Conservation (phyloP, 2,329 filamentous ascomycete species). For the Penicillium sp. region DNA sequence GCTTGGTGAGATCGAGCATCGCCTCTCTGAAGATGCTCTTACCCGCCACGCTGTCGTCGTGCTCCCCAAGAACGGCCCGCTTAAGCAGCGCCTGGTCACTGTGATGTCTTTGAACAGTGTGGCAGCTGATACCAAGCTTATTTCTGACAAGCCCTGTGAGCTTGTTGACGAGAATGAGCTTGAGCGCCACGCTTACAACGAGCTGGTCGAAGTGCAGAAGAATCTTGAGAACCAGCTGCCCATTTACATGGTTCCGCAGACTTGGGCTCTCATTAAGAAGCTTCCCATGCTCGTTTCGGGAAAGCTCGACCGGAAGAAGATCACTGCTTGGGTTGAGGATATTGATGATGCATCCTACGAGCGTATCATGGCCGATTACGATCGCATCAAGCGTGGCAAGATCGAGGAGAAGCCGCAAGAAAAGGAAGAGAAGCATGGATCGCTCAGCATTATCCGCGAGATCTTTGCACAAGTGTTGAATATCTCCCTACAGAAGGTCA, state of each 20-base stretch:
- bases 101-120: conserved; percentile 39
- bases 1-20: conserved; percentile 49
- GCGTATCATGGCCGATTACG: conserved; percentile 38
- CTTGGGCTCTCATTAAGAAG: conserved; percentile 38
- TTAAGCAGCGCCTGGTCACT: conserved; percentile 45
- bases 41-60: conserved; percentile 43
- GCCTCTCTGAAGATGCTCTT: conserved; percentile 29
- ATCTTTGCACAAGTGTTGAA: conserved; percentile 39
- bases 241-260: conserved; percentile 46
- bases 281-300: conserved; percentile 40
- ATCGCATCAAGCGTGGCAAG: conserved; percentile 24
- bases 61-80: conserved; percentile 41
- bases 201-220: conserved; percentile 35
- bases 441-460: conserved; percentile 24
- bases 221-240: conserved; percentile 43
- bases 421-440: conserved; percentile 14
- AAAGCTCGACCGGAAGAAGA: conserved; percentile 38
- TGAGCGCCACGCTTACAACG: conserved; percentile 20
- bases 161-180: conserved; percentile 28
- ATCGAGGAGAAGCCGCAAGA: conserved; percentile 17
- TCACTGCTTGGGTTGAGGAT: conserved; percentile 45
- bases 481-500: conserved; percentile 31
- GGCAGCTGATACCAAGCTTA: conserved; percentile 20
- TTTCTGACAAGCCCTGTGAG: conserved; percentile 30
- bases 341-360: conserved; percentile 40